phyloP scores from a whole-genome alignment of 495 filamentous ascomycete species.

The Aspergillus haitiensis region DNA sequence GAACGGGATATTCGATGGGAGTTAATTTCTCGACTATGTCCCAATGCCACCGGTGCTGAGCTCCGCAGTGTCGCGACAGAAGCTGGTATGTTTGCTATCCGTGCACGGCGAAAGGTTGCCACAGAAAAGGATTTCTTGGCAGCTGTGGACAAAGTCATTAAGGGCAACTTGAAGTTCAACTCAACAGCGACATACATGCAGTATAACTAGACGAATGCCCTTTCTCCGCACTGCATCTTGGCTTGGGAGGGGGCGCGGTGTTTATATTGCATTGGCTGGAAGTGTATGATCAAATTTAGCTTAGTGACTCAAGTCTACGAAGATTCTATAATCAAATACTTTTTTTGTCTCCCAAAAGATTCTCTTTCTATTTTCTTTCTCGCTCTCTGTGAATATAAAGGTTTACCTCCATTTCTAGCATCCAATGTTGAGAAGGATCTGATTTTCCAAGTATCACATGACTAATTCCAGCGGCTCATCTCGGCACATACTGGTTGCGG shows the following conservation, averaged over 20 bases:
- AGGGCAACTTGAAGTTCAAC: slow-evolving; percentile 99
- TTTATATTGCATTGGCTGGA: slow-evolving; percentile 29
- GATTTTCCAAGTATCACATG: slow-evolving; percentile 21
- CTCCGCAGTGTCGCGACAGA: slow-evolving; percentile 96
- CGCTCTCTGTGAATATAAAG: neutral
- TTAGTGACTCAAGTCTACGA: slow-evolving; percentile 22
- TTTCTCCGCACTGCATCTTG: slow-evolving; percentile 9
- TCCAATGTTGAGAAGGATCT: neutral
- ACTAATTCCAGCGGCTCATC: slow-evolving; percentile 13
- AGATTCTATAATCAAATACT: slow-evolving; percentile 6
- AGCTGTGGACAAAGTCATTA: slow-evolving; percentile 99
- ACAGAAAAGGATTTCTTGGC: slow-evolving; percentile 99
- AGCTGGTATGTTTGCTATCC: slow-evolving; percentile 98
- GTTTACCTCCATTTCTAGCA: neutral
- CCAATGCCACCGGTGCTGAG: slow-evolving; percentile 95
- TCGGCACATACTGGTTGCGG: slow-evolving; percentile 8
- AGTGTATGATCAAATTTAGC: slow-evolving; percentile 32
- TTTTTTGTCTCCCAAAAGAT: neutral
- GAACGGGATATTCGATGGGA: slow-evolving; percentile 99
- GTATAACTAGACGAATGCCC: slow-evolving; percentile 74
- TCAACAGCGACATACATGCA: slow-evolving; percentile 98
- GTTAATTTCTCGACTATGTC: slow-evolving; percentile 92
- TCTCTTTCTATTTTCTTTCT: neutral
- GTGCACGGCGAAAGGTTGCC: slow-evolving; percentile 94
- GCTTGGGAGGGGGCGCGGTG: neutral